Conservation (phyloP, 2,329 filamentous ascomycete genomes). For the Xylaria sp. region DNA sequence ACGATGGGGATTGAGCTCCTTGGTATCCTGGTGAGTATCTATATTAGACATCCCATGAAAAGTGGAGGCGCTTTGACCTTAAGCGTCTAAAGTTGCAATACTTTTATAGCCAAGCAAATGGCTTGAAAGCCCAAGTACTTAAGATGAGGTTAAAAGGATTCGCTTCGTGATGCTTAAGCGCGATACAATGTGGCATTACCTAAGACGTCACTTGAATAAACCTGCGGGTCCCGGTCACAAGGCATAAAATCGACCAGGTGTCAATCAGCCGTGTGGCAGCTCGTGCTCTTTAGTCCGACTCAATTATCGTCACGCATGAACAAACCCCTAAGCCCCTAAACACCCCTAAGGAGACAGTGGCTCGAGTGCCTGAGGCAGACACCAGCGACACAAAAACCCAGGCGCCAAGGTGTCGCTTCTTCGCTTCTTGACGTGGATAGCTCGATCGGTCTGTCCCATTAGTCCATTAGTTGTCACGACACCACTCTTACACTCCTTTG, state of each 20-base stretch:
- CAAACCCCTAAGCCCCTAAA: no score
- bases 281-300: not conserved
- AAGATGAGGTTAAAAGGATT: not conserved
- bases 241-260: slow-evolving; percentile 18
- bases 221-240: not conserved
- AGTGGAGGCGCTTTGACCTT: not conserved
- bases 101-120: not conserved
- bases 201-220: not conserved
- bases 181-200: not conserved
- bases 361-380: slow-evolving; percentile 13
- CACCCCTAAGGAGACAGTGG: no score
- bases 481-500: slow-evolving; percentile 18
- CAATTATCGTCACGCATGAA: not conserved
- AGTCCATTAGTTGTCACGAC: not conserved
- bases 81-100: not conserved
- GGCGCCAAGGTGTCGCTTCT: slow-evolving; percentile 33
- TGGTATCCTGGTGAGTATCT: not conserved
- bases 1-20: not conserved
- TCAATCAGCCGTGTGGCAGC: slow-evolving; percentile 9
- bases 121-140: not conserved
- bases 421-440: slow-evolving; percentile 27
- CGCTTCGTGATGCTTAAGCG: not conserved
- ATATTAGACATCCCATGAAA: no score
- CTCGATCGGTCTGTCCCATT: slow-evolving; percentile 13
- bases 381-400: slow-evolving; percentile 19